Evolutionary conservation across 1,284 basidiomycete genomes (phyloP).

Genomic region (Irpex sp.): DNA sequence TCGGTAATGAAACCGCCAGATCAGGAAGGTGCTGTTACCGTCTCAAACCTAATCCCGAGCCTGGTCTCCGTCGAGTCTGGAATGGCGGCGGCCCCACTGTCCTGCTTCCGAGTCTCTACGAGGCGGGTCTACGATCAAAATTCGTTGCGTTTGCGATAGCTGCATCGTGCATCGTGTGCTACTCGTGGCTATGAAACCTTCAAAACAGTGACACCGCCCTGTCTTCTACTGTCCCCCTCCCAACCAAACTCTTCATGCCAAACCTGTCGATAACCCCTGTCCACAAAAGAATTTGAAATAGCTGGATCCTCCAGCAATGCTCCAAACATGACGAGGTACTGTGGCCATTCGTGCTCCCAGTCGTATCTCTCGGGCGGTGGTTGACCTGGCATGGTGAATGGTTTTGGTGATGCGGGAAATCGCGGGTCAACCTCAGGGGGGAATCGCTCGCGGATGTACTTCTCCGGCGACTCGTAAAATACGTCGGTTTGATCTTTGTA

Average conservation of each 20-base stretch:
- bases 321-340: conserved; percentile 79
- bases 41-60: not conserved
- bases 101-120: not conserved
- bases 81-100: not conserved
- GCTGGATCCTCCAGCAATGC: conserved; percentile 53
- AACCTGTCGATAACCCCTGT: conserved; percentile 64
- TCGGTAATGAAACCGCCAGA: not conserved
- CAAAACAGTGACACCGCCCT: conserved; percentile 71
- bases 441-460: conserved; percentile 66
- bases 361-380: conserved; percentile 17
- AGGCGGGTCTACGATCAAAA: not conserved
- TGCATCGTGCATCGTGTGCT: not conserved
- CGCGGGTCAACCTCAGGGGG: conserved; percentile 55
- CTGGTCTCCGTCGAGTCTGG: not conserved
- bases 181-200: conserved; percentile 4
- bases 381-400: conserved; percentile 51
- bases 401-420: conserved; percentile 66
- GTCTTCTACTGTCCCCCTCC: conserved; percentile 79
- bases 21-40: not conserved
- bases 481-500: conserved; percentile 84
- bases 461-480: conserved; percentile 75
- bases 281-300: conserved; percentile 46
- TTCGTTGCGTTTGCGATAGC: not conserved
- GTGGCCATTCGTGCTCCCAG: conserved; percentile 79
- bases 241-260: conserved; percentile 69